Percentiles rank a stretch among this genome's conserved stretches.
Evolutionary conservation across 192 early-diverging fungal species (phyloP).

Genomic region (Obelidium mucronatum): DNA sequence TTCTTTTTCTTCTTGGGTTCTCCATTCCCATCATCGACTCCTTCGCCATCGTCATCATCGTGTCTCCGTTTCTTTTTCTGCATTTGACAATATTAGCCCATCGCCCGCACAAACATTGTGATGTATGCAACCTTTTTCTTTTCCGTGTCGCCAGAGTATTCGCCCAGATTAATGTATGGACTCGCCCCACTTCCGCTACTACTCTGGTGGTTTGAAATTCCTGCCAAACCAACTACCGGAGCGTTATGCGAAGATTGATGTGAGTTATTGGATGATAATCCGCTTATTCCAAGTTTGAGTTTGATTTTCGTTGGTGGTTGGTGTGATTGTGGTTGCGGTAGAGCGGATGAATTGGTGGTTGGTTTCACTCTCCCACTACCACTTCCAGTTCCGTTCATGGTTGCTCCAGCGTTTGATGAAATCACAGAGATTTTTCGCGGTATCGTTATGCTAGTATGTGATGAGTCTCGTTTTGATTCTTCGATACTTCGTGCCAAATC

Average conservation of each 20-base stretch:
- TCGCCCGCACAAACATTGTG: no score
- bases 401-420: no score
- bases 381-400: no score
- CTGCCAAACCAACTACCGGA: no score
- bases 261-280: not conserved
- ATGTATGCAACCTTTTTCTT: conserved; percentile 27
- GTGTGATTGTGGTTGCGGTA: not conserved
- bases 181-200: no score
- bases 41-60: conserved; percentile 1
- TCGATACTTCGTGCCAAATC: not conserved
- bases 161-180: not conserved
- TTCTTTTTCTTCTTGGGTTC: conserved; percentile 26
- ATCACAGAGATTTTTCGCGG: not conserved
- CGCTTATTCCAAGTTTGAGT: not conserved
- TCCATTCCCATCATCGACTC: conserved; percentile 4
- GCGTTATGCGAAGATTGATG: not conserved
- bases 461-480: not conserved
- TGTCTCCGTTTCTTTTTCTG: conserved; percentile 22
- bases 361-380: no score
- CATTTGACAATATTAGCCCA: no score
- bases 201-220: not conserved
- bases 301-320: not conserved
- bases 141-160: not conserved
- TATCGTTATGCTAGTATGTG: no score
- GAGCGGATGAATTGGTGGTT: not conserved